Base-by-base conservation (phyloP, 2,329 filamentous ascomycete species). In the Epichloe coenophiala region DNA sequence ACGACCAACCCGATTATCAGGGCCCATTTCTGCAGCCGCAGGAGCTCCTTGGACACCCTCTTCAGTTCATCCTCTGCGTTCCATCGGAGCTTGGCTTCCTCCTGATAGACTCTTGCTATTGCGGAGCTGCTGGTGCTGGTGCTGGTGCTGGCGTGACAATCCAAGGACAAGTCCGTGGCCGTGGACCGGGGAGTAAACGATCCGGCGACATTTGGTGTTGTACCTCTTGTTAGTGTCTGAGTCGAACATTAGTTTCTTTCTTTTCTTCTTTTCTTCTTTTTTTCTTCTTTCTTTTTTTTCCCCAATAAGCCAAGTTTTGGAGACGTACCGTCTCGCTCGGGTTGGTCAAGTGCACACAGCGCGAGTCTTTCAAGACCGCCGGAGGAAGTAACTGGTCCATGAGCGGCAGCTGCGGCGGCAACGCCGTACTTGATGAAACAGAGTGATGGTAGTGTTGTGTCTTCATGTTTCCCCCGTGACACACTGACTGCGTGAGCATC, bases 71-170 rank as follows among this genome's bases (percentile, higher is more conserved):
- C 60, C 4, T 70, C 67, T 0, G 68, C 64, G 50, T 70, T 63
- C 68, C 68, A 70, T 31, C 65, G 62, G 8, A 63, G 55, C 48
- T 68, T 68, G 13, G 68, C 66, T 45, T 69, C 67, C 53, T 69
- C 67, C 37, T 68, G 66, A 11, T 57, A 53, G 7, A 69, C 56
- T 0, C 64, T 66, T 1, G 66, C 69, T 2, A 59, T 60, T 43
- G 68, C 66, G 2, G 66, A 68, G 5, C 58, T 56, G 51, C 59
- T 65, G 13, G 65, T 67, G 45, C 67, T 61, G 49, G 58, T 55
- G 27, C n/a, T n/a, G n/a, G n/a, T n/a, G n/a, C n/a, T n/a, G 27
- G 61, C 61, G 4, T 63, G 59, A 17, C 65, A 64, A 12, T 48
- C 33, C 1, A 39, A 9, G 6, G 37, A 51, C 5, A 42, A 5